Conservation (phyloP, 345 rosid genomes). For the Turritis glabra region DNA sequence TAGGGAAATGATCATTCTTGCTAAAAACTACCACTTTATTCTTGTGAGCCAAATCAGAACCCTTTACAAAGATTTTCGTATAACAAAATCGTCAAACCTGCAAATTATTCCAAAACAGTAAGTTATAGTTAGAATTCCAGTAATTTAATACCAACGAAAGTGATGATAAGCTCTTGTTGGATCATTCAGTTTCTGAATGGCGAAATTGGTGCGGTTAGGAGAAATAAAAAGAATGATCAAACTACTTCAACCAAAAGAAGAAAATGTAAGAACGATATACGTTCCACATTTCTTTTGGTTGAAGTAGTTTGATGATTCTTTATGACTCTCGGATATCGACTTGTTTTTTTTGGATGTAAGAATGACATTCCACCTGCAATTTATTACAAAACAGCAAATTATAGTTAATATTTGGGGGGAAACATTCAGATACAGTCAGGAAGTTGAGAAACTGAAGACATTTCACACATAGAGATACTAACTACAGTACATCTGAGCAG, state of each 20-base stretch:
- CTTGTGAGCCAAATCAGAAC: no score
- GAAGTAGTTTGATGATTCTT: neutral
- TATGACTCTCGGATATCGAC: neutral
- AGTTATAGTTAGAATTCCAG: no score
- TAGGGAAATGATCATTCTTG: no score
- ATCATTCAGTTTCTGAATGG: neutral
- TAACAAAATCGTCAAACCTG: no score
- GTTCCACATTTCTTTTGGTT: neutral
- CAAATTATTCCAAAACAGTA: no score
- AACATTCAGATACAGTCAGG: no score
- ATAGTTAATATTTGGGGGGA: no score
- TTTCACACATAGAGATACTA: neutral
- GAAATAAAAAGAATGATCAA: neutral
- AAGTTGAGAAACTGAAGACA: neutral
- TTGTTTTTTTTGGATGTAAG: no score
- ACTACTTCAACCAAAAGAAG: neutral
- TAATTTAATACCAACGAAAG: no score
- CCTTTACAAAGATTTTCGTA: no score
- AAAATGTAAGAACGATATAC: neutral
- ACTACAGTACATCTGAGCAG: neutral
- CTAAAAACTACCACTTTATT: no score
- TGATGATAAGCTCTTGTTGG: neutral
- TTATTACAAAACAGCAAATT: neutral
- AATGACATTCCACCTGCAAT: neutral
- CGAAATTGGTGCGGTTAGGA: neutral